Conservation (phyloP, 2,329 filamentous ascomycete genomes). For the Colletotrichum magnum region DNA sequence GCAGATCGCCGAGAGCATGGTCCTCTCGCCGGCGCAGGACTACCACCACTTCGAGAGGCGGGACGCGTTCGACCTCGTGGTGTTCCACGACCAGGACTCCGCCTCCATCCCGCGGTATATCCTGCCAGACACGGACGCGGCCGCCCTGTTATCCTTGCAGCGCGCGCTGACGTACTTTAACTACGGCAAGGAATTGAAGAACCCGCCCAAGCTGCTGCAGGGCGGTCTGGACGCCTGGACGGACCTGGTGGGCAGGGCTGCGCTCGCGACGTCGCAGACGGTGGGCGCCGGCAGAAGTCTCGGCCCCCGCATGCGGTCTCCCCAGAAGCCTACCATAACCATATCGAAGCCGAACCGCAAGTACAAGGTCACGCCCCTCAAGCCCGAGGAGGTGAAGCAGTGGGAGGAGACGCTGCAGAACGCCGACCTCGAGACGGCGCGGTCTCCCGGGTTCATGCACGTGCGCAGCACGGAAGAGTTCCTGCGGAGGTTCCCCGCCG, state of each 20-base stretch:
- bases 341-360: conserved; percentile 53
- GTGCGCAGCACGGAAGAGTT: conserved; percentile 87
- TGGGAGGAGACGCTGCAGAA: conserved; percentile 84
- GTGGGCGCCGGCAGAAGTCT: conserved; percentile 37
- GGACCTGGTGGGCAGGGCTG: conserved; percentile 81
- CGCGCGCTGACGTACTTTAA: conserved; percentile 89
- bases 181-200: conserved; percentile 80
- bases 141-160: conserved; percentile 78
- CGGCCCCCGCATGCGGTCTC: conserved; percentile 25
- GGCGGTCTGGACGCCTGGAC: conserved; percentile 92
- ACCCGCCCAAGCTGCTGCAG: conserved; percentile 81
- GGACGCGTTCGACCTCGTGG: conserved; percentile 85
- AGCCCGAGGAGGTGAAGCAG: conserved; percentile 82
- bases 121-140: conserved; percentile 56
- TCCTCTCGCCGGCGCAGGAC: conserved; percentile 82
- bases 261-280: conserved; percentile 63
- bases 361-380: conserved; percentile 75
- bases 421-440: conserved; percentile 68
- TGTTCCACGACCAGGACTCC: conserved; percentile 88
- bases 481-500: conserved; percentile 82
- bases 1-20: conserved; percentile 76
- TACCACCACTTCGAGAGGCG: conserved; percentile 79
- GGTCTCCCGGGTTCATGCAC: conserved; percentile 64
- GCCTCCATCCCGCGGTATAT: conserved; percentile 59
- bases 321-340: conserved; percentile 34